These are phyloP conservation scores for Cichorium intybus DNA, from an alignment of 140 eudicot species.

Conservation along the genomic window DNA sequence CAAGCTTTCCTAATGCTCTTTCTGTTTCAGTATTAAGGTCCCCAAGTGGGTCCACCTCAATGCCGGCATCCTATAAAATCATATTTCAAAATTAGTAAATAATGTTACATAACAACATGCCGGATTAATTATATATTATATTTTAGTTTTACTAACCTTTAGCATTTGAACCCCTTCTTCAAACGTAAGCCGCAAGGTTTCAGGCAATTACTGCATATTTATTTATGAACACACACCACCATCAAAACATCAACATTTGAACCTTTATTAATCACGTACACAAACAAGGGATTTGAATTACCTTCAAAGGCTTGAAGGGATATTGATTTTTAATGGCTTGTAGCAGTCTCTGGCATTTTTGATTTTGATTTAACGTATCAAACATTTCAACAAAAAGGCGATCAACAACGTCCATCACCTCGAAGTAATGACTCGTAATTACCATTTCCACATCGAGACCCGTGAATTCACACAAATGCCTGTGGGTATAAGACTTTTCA, in stretches of 20 bases:
- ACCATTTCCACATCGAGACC: slow-evolving; percentile 97
- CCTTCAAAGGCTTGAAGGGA: slow-evolving; percentile 81
- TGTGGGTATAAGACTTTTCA: slow-evolving; percentile 80
- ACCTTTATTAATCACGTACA: neutral
- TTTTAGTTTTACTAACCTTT: slow-evolving; percentile 48
- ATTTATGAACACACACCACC: too few relatives aligned
- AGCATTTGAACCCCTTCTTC: slow-evolving; percentile 90
- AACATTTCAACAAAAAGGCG: slow-evolving; percentile 74
- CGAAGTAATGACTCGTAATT: slow-evolving; percentile 74
- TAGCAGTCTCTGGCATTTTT: slow-evolving; percentile 58
- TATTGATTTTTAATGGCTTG: slow-evolving; percentile 72
- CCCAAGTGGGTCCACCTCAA: slow-evolving; percentile 80
- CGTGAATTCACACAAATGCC: slow-evolving; percentile 87
- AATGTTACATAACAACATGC: neutral
- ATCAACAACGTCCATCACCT: slow-evolving; percentile 95
- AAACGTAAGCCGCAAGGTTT: slow-evolving; percentile 70
- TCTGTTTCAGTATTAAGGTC: slow-evolving; percentile 90
- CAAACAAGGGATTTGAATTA: neutral
- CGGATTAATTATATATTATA: neutral
- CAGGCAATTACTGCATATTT: slow-evolving; percentile 62
- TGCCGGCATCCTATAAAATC: slow-evolving; percentile 69
- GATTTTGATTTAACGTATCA: slow-evolving; percentile 59
- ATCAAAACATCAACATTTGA: slow-evolving; percentile 11
- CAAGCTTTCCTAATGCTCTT: slow-evolving; percentile 74
- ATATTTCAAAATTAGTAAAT: slow-evolving; percentile 4